Evolutionary conservation across 225 moss, liverwort and hornwort species (phyloP), one percentile per base, ranked within the genome.

Genomic region (Bryum argenteum): DNA sequence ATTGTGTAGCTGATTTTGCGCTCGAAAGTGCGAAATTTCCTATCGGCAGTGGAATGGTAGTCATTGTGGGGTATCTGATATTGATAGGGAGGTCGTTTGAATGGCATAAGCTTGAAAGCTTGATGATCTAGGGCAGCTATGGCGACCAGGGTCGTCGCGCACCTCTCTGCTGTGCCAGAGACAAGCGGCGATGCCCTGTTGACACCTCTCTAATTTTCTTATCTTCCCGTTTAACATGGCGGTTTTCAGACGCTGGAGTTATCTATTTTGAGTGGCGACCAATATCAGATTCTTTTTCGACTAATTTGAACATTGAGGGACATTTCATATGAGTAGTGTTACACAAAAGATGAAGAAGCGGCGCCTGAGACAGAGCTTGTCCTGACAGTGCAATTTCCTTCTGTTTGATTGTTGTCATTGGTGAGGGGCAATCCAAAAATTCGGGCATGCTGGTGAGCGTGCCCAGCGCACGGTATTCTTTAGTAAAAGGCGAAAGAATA

Each of bases 401-500:
- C n/a, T n/a, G n/a, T n/a, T n/a, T n/a, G n/a, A n/a, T n/a, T n/a
- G n/a, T n/a, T n/a, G n/a, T n/a, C n/a, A n/a, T n/a, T n/a, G n/a
- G 51, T 0, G 3, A 52, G 40, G 40, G 22, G 12, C 53, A 53
- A 17, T 63, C 42, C 72, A 18, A 53, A 61, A 61, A 24, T 0
- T 44, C 18, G 37, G 33, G 0, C 33, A 70, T 59, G 20, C 33
- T 59, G 47, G 70, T 37, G 1, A 0, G 3, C 62, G 62, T 71
- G 21, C 54, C 41, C 56, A 61, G 79, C 71, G 55, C 81, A 79
- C 79, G 75, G 61, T 70, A 72, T 75, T 75, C 79, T 75, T 72
- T 54, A 75, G 81, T 77, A 75, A 68, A 87, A 84, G 74, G 77
- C 81, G 81, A 84, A 81, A 81, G 79, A 77, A 56, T 65, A 77